Evolutionary conservation across 1,284 basidiomycete genomes (phyloP), one percentile per base, ranked within the genome.

Genomic region (Papiliotrema terrestris): DNA sequence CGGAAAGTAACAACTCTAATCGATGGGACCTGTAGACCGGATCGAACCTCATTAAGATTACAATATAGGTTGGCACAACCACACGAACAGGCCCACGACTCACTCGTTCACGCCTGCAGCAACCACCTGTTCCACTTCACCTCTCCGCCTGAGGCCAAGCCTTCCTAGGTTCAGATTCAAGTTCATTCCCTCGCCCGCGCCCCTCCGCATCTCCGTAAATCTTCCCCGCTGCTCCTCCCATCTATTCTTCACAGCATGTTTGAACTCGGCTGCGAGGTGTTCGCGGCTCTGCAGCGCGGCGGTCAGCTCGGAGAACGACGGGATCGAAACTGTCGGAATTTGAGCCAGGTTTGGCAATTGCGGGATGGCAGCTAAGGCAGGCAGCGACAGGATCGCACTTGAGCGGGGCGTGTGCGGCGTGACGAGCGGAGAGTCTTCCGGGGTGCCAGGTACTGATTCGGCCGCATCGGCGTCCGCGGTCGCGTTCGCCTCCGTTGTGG

Each of bases 361-460:
- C 13, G 64, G 59, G 43, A 63, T 56, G 25, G 52, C 17, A 5
- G 49, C 23, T 35, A 39, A 17, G 13, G 25, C 35, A 15, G 45
- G 45, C 36, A 49, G 26, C 2, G 59, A 49, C 36, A 63, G 32
- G 11, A 51, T 59, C 1, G 61, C 54, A 59, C 61, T 37, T 56
- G 57, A 13, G 1, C 54, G 55, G 1, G 73, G 69, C 17, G 73
- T 73, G 54, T 63, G 60, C 14, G 72, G 74, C 8, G 74, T 75
- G 41, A 72, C 53, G 51, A 75, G 59, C 1, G 72, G 74, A 15
- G 69, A 67, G 41, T 72, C 70, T 36, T 73, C 69, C 2, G 71
- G 71, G 2, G 73, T 67, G 1, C 20, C 32, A 25, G 59, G 54
- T n/a, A n/a, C 44, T 6, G 50, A 26, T 9, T 23, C 25, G 13